Evolutionary conservation across 495 filamentous ascomycete genomes (phyloP), one percentile per base, ranked within the genome.

Genomic region (Polyplosphaeria fusca): DNA sequence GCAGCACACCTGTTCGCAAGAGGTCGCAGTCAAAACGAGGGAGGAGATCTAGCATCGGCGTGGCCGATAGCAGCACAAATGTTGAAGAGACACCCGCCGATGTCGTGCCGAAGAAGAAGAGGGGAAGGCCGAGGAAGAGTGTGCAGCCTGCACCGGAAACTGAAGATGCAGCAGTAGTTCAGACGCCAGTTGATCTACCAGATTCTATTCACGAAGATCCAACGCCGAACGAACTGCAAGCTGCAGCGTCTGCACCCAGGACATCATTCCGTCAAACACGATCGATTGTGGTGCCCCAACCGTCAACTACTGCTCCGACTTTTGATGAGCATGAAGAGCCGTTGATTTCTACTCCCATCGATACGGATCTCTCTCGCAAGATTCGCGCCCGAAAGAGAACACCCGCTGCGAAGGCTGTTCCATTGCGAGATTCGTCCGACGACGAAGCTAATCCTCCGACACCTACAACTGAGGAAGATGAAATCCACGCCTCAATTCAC

Each of bases 1-100:
- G 58, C 41, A 60, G 53, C 13, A 73, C 68, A 23, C 69, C 68
- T 0, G 58, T 52, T 11, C 49, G 55, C 19, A 56, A 22, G 38
- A 49, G 41, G 23, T 41, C 46, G 1, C 14, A 38, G 32, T 24
- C 54, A 20, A 52, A 28, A 32, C 14, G 42, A 25, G 37, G 44
- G 18, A 35, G n/a, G 30, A 13, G 40, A 9, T 7, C 18, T 43
- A 23, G 4, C 24, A 19, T 18, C 18, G 19, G 18, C 18, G 19
- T 42, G 9, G 39, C 5, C 39, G 7, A 9, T 7, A 42, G 5
- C 39, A 18, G 20, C 9, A 7, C 7, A 5, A 42, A 42, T 19
- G 37, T 18, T 13, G 44, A 20, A 13, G 53, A 26, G 3, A 9
- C 16, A 7, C 5, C 19, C 7, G 50, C 54, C 7, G 54, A 50